phyloP scores from a whole-genome alignment of 2,329 filamentous ascomycete genomes.

The Talaromyces sp. region DNA sequence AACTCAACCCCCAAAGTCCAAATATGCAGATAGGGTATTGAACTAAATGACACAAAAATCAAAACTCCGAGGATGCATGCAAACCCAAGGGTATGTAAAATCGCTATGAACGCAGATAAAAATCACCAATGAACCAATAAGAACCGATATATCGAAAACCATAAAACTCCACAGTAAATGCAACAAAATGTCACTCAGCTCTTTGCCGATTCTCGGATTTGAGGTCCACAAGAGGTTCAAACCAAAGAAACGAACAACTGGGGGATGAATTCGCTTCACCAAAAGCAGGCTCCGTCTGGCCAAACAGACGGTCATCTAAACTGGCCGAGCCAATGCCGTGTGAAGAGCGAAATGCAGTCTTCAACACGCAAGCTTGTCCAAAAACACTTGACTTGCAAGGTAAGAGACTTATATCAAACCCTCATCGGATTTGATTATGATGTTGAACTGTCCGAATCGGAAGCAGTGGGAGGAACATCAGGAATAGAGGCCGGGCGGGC shows the following conservation, averaged over 20 bases:
- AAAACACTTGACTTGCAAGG: too few species aligned
- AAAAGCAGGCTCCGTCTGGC: too few species aligned
- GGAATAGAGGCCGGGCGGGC: neutral
- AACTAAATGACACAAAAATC: conserved; percentile 11
- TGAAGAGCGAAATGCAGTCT: neutral
- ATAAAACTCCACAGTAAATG: conserved; percentile 1
- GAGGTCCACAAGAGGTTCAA: too few species aligned
- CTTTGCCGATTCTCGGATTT: neutral
- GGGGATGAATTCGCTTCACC: neutral
- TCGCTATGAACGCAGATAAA: conserved; percentile 1
- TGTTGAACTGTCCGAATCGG: conserved; percentile 28
- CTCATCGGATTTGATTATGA: conserved; percentile 3
- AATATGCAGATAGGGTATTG: conserved; percentile 19
- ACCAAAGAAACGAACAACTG: neutral
- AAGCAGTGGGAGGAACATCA: conserved; percentile 27
- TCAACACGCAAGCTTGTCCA: too few species aligned
- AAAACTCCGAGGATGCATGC: conserved; percentile 9
- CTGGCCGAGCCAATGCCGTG: neutral
- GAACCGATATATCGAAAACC: conserved; percentile 3
- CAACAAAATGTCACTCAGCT: neutral
- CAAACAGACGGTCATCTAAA: neutral
- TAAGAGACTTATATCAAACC: too few species aligned
- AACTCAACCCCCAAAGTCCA: conserved; percentile 10
- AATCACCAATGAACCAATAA: neutral
- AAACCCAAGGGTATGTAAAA: neutral